Conservation (phyloP, 192 early-diverging fungal species). For the Entomortierella lignicola region DNA sequence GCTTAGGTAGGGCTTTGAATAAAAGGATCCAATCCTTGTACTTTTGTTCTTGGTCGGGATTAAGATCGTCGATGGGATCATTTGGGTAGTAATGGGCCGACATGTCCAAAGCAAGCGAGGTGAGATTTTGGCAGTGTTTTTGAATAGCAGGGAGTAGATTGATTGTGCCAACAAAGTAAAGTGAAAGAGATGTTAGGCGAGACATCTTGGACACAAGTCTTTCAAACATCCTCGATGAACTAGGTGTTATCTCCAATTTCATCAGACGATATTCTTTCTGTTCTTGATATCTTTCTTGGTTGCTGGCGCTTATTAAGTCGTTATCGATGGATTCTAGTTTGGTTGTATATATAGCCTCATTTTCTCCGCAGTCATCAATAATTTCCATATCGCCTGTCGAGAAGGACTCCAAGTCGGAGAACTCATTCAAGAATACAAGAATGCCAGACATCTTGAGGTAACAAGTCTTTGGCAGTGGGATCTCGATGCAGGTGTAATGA, state of each 20-base stretch:
- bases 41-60: neutral
- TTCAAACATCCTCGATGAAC: neutral
- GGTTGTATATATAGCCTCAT: neutral
- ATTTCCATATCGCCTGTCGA: slow-evolving; percentile 15
- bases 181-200: neutral
- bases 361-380: neutral
- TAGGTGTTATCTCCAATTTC: neutral
- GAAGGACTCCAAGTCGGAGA: neutral
- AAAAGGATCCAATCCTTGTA: slow-evolving; percentile 1
- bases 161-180: neutral
- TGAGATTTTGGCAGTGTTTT: slow-evolving; percentile 1
- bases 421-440: slow-evolving; percentile 3
- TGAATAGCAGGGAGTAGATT: neutral
- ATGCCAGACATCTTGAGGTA: slow-evolving; percentile 8
- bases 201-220: slow-evolving; percentile 1
- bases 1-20: slow-evolving; percentile 1
- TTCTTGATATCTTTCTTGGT: neutral
- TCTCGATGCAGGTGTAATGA: neutral
- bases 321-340: too few relatives aligned
- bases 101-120: slow-evolving; percentile 3
- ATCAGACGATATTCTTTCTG: neutral
- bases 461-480: neutral
- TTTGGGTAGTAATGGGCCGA: neutral
- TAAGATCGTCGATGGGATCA: neutral
- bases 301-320: too few relatives aligned